Evolutionary conservation across 805 yeast species (phyloP).

Genomic region (Pichia californica): DNA sequence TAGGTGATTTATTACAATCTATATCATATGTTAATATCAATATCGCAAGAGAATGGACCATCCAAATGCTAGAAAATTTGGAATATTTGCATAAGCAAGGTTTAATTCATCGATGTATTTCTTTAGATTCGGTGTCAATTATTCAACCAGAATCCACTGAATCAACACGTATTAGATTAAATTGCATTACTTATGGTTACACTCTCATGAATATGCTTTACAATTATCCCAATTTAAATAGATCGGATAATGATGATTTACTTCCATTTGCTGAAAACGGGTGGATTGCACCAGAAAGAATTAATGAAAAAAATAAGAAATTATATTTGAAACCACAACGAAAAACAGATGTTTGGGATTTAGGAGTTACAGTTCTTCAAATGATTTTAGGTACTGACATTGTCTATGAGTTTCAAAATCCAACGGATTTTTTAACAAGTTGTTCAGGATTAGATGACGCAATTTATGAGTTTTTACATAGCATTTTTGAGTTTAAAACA

Average conservation of each 20-base stretch:
- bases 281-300: slow-evolving; percentile 83
- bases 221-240: slow-evolving; percentile 26
- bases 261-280: slow-evolving; percentile 27
- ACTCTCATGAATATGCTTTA: slow-evolving; percentile 35
- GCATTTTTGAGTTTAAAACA: slow-evolving; percentile 58
- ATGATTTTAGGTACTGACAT: slow-evolving; percentile 56
- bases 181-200: slow-evolving; percentile 55
- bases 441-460: slow-evolving; percentile 39
- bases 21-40: slow-evolving; percentile 63
- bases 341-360: slow-evolving; percentile 90
- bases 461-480: slow-evolving; percentile 57
- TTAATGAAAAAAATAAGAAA: slow-evolving; percentile 16
- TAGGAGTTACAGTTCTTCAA: slow-evolving; percentile 73
- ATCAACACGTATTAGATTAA: slow-evolving; percentile 50
- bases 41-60: slow-evolving; percentile 81
- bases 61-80: slow-evolving; percentile 77
- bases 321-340: slow-evolving; percentile 48
- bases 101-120: slow-evolving; percentile 62
- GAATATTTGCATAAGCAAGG: slow-evolving; percentile 86
- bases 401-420: slow-evolving; percentile 48
- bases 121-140: slow-evolving; percentile 52
- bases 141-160: slow-evolving; percentile 46
- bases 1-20: slow-evolving; percentile 60
- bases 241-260: slow-evolving; percentile 16
- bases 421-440: slow-evolving; percentile 52